Evolutionary conservation across 208 protist genomes (phyloP).

Genomic region (Leptomonas pyrrhocoris): DNA sequence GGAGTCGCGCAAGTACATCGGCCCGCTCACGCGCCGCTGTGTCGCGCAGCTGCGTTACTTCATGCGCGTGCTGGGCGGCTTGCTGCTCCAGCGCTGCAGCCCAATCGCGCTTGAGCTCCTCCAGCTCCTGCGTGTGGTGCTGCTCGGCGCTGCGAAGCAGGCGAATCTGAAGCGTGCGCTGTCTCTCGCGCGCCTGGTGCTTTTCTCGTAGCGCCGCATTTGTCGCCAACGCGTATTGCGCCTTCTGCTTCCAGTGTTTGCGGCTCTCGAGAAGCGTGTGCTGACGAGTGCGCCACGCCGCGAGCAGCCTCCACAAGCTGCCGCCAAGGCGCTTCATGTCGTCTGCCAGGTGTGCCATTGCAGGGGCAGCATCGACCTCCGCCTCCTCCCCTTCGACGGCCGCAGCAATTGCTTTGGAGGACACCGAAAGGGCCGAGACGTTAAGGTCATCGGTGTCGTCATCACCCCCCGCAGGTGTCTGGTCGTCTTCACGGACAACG

Average conservation of each 20-base stretch:
- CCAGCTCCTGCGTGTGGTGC: constrained; percentile 12
- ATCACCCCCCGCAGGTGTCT: neutral
- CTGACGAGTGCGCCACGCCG: constrained; percentile 24
- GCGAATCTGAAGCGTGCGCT: constrained; percentile 10
- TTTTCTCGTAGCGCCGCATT: constrained; percentile 2
- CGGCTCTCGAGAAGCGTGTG: neutral
- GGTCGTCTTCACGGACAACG: too few relatives aligned
- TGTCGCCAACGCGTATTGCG: neutral
- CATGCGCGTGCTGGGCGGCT: neutral
- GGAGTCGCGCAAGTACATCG: constrained; percentile 5
- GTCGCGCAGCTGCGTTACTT: neutral
- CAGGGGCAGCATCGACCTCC: neutral
- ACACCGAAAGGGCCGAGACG: neutral
- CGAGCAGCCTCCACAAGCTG: constrained; percentile 9
- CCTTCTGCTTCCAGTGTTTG: neutral
- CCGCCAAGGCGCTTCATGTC: neutral
- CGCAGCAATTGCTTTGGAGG: neutral
- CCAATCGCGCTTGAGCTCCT: constrained; percentile 32
- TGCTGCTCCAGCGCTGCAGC: constrained; percentile 16
- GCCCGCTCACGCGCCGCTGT: constrained; percentile 18
- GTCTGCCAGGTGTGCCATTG: neutral
- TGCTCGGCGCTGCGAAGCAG: constrained; percentile 16
- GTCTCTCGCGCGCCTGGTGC: constrained; percentile 7
- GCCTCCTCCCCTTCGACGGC: neutral
- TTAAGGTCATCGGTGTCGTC: neutral